A percentile compares a stretch with the other conserved stretches of the same genome.
These are phyloP conservation scores for Citeromyces matritensis DNA, from an alignment of 805 yeast genomes.

Conservation along the genomic window DNA sequence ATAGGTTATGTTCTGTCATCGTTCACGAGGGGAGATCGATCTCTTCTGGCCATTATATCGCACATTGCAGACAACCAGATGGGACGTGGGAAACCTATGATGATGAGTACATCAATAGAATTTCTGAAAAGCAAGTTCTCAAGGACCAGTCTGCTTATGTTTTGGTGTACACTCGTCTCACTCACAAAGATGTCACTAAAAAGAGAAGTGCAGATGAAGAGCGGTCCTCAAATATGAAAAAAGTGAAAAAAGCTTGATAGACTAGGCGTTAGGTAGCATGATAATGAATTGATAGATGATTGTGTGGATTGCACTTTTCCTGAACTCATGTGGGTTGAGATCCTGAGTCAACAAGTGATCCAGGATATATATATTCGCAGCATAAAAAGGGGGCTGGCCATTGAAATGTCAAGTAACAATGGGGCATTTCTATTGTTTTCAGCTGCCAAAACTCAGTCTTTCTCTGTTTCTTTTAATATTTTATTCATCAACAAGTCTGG, in stretches of 20 bases:
- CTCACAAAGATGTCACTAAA: slow-evolving; percentile 24
- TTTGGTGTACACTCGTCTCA: slow-evolving; percentile 66
- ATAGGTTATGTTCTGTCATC: slow-evolving; percentile 69
- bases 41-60: slow-evolving; percentile 84
- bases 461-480: too few species aligned
- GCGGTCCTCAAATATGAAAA: not conserved
- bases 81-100: slow-evolving; percentile 90
- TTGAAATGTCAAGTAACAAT: too few species aligned
- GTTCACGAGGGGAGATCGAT: slow-evolving; percentile 92
- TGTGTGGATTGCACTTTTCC: too few species aligned
- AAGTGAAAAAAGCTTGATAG: not conserved
- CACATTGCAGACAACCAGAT: slow-evolving; percentile 85
- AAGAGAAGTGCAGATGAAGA: slow-evolving; percentile 1
- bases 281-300: too few species aligned
- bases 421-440: too few species aligned
- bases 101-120: slow-evolving; percentile 72
- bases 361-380: too few species aligned
- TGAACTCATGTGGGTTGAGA: too few species aligned
- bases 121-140: slow-evolving; percentile 59
- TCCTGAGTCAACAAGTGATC: too few species aligned
- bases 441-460: too few species aligned
- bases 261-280: too few species aligned
- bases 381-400: too few species aligned
- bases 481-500: too few species aligned
- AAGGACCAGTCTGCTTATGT: slow-evolving; percentile 86